These are phyloP conservation scores for Colletotrichum australisinense DNA, from an alignment of 2,329 filamentous ascomycete species.

Conservation along the genomic window DNA sequence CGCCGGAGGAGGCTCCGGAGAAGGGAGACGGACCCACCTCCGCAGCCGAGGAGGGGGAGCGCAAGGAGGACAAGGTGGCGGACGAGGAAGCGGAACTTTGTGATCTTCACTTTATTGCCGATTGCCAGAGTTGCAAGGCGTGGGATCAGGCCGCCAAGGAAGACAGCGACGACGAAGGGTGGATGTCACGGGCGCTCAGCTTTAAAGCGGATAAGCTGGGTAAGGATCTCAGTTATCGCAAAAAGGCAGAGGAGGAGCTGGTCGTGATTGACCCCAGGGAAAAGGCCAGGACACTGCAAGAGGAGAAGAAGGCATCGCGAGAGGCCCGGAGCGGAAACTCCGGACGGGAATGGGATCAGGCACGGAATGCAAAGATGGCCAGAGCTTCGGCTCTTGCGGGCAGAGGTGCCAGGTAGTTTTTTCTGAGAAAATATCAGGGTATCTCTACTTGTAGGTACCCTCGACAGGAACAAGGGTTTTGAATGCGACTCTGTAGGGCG, in stretches of 20 bases:
- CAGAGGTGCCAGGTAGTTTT: conserved; percentile 63
- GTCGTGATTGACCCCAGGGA: conserved; percentile 94
- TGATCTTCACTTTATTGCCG: conserved; percentile 94
- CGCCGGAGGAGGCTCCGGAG: conserved; percentile 55
- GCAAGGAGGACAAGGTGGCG: conserved; percentile 45
- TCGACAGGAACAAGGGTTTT: conserved; percentile 16
- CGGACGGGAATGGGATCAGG: conserved; percentile 70
- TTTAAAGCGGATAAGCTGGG: conserved; percentile 92
- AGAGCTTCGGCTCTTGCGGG: conserved; percentile 64
- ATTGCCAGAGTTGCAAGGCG: conserved; percentile 90
- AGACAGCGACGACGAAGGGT: conserved; percentile 74
- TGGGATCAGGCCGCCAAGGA: conserved; percentile 78
- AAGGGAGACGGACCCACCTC: conserved; percentile 43
- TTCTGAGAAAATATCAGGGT: background rate
- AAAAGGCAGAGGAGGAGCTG: conserved; percentile 90
- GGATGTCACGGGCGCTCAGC: conserved; percentile 87
- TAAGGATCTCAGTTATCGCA: conserved; percentile 91
- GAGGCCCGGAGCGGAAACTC: conserved; percentile 62
- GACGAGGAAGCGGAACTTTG: conserved; percentile 83
- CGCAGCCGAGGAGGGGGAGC: conserved; percentile 41
- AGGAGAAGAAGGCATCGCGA: conserved; percentile 70
- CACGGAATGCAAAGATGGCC: conserved; percentile 67
- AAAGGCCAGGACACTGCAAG: conserved; percentile 78
- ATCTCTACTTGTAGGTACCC: background rate
- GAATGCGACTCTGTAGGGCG: conserved; percentile 21